Percentiles rank a stretch among this genome's conserved stretches.
phyloP scores from a whole-genome alignment of 2,329 filamentous ascomycete genomes.

The Fusarium austroafricanum region DNA sequence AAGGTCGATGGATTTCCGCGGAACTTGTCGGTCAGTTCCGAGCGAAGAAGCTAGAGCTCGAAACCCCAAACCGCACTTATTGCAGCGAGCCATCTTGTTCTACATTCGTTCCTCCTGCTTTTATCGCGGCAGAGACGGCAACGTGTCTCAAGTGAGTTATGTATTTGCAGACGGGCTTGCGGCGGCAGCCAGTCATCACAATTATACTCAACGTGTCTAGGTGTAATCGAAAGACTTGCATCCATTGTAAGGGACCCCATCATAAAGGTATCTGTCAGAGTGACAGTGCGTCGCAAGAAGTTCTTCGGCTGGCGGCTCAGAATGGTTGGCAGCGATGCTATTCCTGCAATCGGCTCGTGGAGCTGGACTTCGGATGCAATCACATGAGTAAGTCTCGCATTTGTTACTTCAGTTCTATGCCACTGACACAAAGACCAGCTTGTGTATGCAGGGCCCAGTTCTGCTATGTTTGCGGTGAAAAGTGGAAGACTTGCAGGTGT shows the following conservation, averaged over 20 bases:
- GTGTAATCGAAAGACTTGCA: slow-evolving; percentile 62
- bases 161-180: too few relatives aligned
- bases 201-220: too few relatives aligned
- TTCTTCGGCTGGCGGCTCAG: slow-evolving; percentile 54
- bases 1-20: slow-evolving; percentile 50
- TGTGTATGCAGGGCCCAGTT: slow-evolving; percentile 61
- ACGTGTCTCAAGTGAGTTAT: slow-evolving; percentile 49
- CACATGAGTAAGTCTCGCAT: slow-evolving; percentile 71
- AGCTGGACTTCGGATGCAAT: slow-evolving; percentile 62
- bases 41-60: slow-evolving; percentile 61
- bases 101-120: slow-evolving; percentile 56
- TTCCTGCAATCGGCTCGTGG: slow-evolving; percentile 59
- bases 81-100: slow-evolving; percentile 60
- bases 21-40: slow-evolving; percentile 53
- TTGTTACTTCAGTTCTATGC: too few relatives aligned
- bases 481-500: slow-evolving; percentile 57
- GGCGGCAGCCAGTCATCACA: too few relatives aligned
- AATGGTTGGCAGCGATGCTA: slow-evolving; percentile 64
- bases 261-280: slow-evolving; percentile 62
- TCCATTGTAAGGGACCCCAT: slow-evolving; percentile 57
- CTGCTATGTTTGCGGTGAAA: slow-evolving; percentile 59
- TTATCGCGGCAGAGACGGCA: slow-evolving; percentile 51
- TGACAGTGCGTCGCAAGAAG: slow-evolving; percentile 54
- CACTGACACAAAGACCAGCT: slow-evolving; percentile 47
- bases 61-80: slow-evolving; percentile 61